phyloP scores from a whole-genome alignment of 1,284 basidiomycete species.

The Meripilus lineatus region DNA sequence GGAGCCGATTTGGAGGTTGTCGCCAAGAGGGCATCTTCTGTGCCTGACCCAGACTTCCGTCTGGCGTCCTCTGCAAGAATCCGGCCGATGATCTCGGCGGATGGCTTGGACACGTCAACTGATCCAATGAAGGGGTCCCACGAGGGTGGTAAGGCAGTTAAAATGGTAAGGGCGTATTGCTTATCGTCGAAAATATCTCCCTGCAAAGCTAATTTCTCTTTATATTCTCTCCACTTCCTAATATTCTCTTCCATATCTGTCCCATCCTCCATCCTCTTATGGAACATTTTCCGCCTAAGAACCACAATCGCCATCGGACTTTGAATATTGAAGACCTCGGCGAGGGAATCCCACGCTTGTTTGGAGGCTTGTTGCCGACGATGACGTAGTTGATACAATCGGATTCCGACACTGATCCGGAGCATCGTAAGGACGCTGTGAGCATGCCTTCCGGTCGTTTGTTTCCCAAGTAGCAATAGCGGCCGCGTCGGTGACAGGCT shows the following conservation, averaged over 20 bases:
- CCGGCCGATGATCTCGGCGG: slow-evolving; percentile 4
- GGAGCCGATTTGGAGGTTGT: not conserved
- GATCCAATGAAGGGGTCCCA: slow-evolving; percentile 6
- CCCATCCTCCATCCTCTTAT: slow-evolving; percentile 11
- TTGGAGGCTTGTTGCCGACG: slow-evolving; percentile 9
- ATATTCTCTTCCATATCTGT: slow-evolving; percentile 14
- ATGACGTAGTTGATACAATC: too few species aligned
- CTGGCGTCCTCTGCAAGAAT: slow-evolving; percentile 6
- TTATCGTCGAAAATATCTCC: slow-evolving; percentile 2
- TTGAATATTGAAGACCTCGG: slow-evolving; percentile 5
- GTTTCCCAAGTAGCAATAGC: slow-evolving; percentile 3
- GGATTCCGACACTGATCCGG: too few species aligned
- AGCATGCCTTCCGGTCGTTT: slow-evolving; percentile 11
- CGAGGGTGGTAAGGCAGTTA: slow-evolving; percentile 6
- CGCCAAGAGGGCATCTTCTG: not conserved
- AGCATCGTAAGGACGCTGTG: slow-evolving; percentile 6
- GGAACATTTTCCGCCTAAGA: slow-evolving; percentile 9
- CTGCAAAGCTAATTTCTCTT: slow-evolving; percentile 3
- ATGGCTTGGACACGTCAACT: not conserved
- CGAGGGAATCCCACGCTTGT: slow-evolving; percentile 14
- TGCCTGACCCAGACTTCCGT: not conserved
- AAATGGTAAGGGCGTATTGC: slow-evolving; percentile 7
- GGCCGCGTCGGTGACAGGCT: not conserved
- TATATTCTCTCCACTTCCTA: not conserved
- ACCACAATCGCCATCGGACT: slow-evolving; percentile 9